phyloP scores from a whole-genome alignment of 495 filamentous ascomycete genomes.

The Penicillium nucicola region DNA sequence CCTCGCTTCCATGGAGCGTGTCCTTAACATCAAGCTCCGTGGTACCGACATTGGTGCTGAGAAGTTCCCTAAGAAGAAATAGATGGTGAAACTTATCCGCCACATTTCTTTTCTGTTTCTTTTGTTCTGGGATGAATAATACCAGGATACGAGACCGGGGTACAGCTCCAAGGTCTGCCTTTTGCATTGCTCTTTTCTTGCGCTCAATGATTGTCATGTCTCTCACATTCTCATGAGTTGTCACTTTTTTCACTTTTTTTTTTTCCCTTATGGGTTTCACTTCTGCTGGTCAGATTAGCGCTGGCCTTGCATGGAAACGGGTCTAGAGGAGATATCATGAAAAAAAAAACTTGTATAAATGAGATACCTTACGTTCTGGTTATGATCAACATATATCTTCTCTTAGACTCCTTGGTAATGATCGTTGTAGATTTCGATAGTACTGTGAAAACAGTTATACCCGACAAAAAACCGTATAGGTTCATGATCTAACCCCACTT shows the following conservation, averaged over 20 bases:
- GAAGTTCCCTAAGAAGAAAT: constrained; percentile 71
- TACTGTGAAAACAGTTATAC: too few relatives aligned
- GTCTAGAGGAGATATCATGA: constrained; percentile 21
- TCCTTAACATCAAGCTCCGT: constrained; percentile 80
- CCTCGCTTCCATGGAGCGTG: constrained; percentile 73
- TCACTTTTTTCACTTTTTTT: constrained; percentile 9
- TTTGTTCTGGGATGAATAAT: constrained; percentile 11
- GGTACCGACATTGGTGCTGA: constrained; percentile 74
- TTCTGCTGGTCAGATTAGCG: constrained; percentile 40
- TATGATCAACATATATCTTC: background rate
- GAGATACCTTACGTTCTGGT: constrained; percentile 20
- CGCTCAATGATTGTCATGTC: constrained; percentile 26
- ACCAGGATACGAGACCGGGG: constrained; percentile 10
- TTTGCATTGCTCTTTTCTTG: constrained; percentile 16
- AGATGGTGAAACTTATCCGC: constrained; percentile 26
- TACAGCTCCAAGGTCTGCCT: constrained; percentile 17
- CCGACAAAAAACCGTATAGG: too few relatives aligned
- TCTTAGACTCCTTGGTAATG: background rate
- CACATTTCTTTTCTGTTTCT: constrained; percentile 20
- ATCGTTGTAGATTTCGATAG: background rate
- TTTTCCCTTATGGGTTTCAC: constrained; percentile 21
- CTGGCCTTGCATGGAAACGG: constrained; percentile 34
- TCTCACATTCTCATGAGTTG: constrained; percentile 5
- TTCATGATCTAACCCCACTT: background rate
- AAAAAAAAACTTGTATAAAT: constrained; percentile 24